Percentiles rank a stretch among this genome's conserved stretches.
phyloP scores from a whole-genome alignment of 2,329 filamentous ascomycete species.

The Pseudocercospora fuligena region DNA sequence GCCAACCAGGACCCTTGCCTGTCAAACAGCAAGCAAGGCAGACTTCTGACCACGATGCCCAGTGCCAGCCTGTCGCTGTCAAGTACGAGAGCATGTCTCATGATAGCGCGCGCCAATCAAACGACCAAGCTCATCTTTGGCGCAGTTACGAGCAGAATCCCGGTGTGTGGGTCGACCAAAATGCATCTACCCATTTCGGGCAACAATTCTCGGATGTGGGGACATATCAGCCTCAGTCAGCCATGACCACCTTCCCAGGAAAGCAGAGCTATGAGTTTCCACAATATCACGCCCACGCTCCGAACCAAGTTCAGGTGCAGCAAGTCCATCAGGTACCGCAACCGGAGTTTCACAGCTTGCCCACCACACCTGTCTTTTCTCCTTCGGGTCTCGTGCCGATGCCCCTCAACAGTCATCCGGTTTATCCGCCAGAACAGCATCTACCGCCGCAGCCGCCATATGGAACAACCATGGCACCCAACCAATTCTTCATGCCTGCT shows the following conservation, averaged over 20 bases:
- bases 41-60: background rate
- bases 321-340: slow-evolving; percentile 28
- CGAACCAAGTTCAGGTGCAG: slow-evolving; percentile 24
- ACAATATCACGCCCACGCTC: slow-evolving; percentile 17
- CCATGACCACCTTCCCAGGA: slow-evolving; percentile 19
- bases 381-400: slow-evolving; percentile 18
- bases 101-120: slow-evolving; percentile 6
- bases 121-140: slow-evolving; percentile 6
- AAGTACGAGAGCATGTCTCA: slow-evolving; percentile 7
- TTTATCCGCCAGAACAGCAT: slow-evolving; percentile 6
- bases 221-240: slow-evolving; percentile 9
- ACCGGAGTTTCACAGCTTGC: slow-evolving; percentile 31
- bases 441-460: background rate
- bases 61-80: background rate
- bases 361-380: slow-evolving; percentile 27
- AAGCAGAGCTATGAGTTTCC: slow-evolving; percentile 24
- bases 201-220: slow-evolving; percentile 13
- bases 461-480: slow-evolving; percentile 15
- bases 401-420: slow-evolving; percentile 21
- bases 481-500: slow-evolving; percentile 27
- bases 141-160: slow-evolving; percentile 11
- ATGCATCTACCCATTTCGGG: slow-evolving; percentile 3
- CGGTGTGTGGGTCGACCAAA: slow-evolving; percentile 9
- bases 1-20: background rate
- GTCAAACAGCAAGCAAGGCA: slow-evolving; percentile 1